Evolutionary conservation across 805 yeast species (phyloP).

Genomic region (Maudiozyma bulderi): DNA sequence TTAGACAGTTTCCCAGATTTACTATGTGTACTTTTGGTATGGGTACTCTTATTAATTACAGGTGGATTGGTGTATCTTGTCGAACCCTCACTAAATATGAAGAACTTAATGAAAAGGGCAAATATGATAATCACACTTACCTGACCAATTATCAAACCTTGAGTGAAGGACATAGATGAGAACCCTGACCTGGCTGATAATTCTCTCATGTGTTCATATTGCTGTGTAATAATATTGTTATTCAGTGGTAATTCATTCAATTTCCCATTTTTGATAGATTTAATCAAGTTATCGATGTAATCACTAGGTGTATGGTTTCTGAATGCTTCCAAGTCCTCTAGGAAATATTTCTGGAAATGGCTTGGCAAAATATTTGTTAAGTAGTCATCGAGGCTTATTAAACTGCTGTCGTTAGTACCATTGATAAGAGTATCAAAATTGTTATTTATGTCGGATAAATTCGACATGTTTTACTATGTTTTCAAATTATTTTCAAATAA

Average conservation of each 20-base stretch:
- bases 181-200: slow-evolving; percentile 4
- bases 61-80: slow-evolving; percentile 29
- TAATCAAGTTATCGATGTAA: not conserved
- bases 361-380: slow-evolving; percentile 28
- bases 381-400: slow-evolving; percentile 32
- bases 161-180: slow-evolving; percentile 58
- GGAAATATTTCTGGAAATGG: slow-evolving; percentile 29
- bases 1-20: not conserved
- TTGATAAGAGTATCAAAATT: not conserved
- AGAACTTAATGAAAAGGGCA: slow-evolving; percentile 59
- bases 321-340: slow-evolving; percentile 8
- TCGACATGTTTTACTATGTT: not conserved
- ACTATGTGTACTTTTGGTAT: not conserved
- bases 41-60: not conserved
- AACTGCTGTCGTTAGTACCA: slow-evolving; percentile 10
- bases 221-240: not conserved
- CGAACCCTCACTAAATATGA: slow-evolving; percentile 61
- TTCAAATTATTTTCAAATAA: too few species aligned
- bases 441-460: not conserved
- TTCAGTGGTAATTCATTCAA: not conserved
- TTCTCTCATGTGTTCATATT: not conserved
- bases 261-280: not conserved
- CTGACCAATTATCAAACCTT: slow-evolving; percentile 68
- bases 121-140: slow-evolving; percentile 56
- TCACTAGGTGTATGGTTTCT: not conserved